Conservation (phyloP, 2,329 filamentous ascomycete genomes). For the Pseudogymnoascus sp. region DNA sequence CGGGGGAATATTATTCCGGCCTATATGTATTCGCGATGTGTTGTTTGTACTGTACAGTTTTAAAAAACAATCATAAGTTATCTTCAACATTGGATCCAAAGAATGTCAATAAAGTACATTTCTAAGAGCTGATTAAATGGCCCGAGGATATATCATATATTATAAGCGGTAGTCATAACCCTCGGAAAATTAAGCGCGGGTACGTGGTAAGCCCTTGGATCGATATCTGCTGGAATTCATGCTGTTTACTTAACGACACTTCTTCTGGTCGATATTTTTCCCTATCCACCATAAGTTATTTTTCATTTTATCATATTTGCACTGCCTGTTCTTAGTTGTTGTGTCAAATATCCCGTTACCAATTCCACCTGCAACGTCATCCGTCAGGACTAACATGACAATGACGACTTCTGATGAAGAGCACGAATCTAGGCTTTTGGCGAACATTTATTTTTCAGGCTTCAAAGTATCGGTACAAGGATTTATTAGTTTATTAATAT, state of each 20-base stretch:
- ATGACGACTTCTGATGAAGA: not conserved
- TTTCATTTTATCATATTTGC: not conserved
- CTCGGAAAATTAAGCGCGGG: not conserved
- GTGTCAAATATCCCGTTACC: not conserved
- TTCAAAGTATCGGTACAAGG: not conserved
- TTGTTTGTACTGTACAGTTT: too few relatives aligned
- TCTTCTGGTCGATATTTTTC: not conserved
- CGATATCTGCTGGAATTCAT: not conserved
- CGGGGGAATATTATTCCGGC: not conserved
- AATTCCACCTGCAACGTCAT: not conserved
- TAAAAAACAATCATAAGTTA: too few relatives aligned
- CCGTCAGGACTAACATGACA: not conserved
- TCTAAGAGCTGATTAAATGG: not conserved
- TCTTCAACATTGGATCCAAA: not conserved
- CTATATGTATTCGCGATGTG: not conserved
- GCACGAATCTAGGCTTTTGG: not conserved
- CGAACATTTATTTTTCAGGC: not conserved
- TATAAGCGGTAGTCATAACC: not conserved
- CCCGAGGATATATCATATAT: not conserved
- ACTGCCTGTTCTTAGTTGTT: not conserved
- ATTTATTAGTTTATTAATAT: not conserved
- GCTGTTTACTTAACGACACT: not conserved
- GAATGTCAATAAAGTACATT: not conserved
- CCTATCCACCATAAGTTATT: not conserved
- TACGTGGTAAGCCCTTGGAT: not conserved